Conservation (phyloP, 352 stramenopile genomes). For the Blastocystis sp. region DNA sequence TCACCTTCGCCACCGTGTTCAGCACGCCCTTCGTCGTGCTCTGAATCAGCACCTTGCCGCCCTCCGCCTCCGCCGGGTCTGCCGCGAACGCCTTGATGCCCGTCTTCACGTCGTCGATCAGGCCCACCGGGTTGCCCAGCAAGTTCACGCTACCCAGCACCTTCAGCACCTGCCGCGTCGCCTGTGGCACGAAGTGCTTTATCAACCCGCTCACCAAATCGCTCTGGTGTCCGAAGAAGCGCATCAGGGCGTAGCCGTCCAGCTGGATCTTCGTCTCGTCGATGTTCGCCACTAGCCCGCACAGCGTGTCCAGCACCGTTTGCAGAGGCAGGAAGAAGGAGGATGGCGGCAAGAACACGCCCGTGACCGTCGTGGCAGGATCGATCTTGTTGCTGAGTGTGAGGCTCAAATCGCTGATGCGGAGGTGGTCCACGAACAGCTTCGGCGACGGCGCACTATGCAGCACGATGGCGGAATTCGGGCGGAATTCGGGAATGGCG, state of each 20-base stretch:
- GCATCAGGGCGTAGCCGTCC: slow-evolving; percentile 22
- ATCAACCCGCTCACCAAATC: slow-evolving; percentile 33
- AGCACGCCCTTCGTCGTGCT: slow-evolving; percentile 86
- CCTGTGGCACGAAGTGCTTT: slow-evolving; percentile 60
- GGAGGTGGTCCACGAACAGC: background rate
- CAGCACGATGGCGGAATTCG: no score
- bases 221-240: slow-evolving; percentile 3
- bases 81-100: slow-evolving; percentile 87
- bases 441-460: no score
- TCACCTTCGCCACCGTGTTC: slow-evolving; percentile 87
- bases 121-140: slow-evolving; percentile 81
- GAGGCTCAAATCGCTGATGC: background rate
- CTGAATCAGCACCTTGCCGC: slow-evolving; percentile 82
- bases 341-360: background rate
- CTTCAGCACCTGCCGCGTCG: slow-evolving; percentile 71
- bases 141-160: slow-evolving; percentile 76
- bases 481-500: background rate
- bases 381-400: slow-evolving; percentile 45
- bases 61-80: slow-evolving; percentile 81
- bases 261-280: slow-evolving; percentile 56
- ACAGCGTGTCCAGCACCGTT: slow-evolving; percentile 36
- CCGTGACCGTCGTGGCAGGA: slow-evolving; percentile 7
- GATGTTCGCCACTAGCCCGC: slow-evolving; percentile 29
- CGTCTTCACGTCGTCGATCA: slow-evolving; percentile 81
- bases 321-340: slow-evolving; percentile 8